Evolutionary conservation across 441 rosid genomes (phyloP), one percentile per base, ranked within the genome.

Genomic region (Capsella rubella): DNA sequence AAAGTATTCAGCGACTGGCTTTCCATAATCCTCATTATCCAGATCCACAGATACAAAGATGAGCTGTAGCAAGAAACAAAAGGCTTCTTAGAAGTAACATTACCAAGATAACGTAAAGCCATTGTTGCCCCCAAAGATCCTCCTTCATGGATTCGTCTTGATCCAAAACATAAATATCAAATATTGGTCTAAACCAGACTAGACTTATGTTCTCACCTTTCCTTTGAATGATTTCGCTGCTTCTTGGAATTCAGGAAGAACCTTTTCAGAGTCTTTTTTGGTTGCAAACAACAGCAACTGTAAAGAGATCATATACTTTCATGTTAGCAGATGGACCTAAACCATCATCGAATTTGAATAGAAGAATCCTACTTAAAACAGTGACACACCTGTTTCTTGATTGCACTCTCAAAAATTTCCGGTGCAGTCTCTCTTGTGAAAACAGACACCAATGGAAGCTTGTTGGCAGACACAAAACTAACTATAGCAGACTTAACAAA

Each of bases 1-100:
- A 76, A 95, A 95, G 78, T 93, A 93, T 5, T 95, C 96, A 66
- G 99, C 88, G 35, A 95, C 97, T 40, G 97, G 97, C 84, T 81
- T 90, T 73, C 98, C 99, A 68, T 82, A 85, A 61, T 93, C 99
- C 76, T 95, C 95, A 56, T 90, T 90, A 64, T 91, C 98, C 90
- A 89, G 78, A 67, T 95, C 91, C 76, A 93, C 98, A 71, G 82
- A 84, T 43, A 91, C 98, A 60, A 90, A 95, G 75, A 95, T 81
- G 73, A 95, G 88, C 99, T 95, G 92, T 85, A 81, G 37, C 72
- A 53, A 64, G 58, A 56, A 63, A 70, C 45, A 34, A 72, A n/a
- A 69, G 51, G 9, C 58, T 45, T 53, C 68, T 73, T 55, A 56
- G 32, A 73, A 73, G 42, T 61, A 54, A 56, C 52, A 2, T 7